Base-by-base conservation (phyloP, 306 rosid genomes). In the Rosa chinensis region DNA sequence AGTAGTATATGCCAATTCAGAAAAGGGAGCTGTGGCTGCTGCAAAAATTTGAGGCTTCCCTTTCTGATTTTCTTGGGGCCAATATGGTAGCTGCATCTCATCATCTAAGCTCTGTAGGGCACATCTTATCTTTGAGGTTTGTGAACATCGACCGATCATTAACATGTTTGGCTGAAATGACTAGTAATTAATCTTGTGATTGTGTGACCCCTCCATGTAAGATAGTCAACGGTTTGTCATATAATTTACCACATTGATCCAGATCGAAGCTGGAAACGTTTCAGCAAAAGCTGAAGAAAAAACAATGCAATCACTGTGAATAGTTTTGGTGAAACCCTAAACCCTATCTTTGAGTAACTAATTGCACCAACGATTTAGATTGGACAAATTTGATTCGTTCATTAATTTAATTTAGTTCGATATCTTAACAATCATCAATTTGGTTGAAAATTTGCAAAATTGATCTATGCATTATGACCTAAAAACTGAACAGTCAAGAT, bases 151-250 rank as follows among this genome's bases (percentile, higher is more conserved):
- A 62, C 7, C 13, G 8, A 25, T 62, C 18, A 35, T 64, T 32
- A 6, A 16, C 70, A 66, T 62, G 68, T 35, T 66, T 66, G 45
- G 70, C 17, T 17, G 28, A 5, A 39, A 16, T 66, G 45, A 9
- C 47, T 66, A 66, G 45, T 37, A 39, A 66, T 66, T 37, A 39
- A 66, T 66, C 23, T 37, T 35, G 47, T 66, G 70, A 35, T 66
- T 17, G 45, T 66, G 45, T 66, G 70, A 37, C 70, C 70, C 70
- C 70, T 66, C 70, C 21, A 66, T 35, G 20, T 66, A 66, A 66
- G 45, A 23, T 66, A 37, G 70, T 66, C 70, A 66, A 66, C 70
- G 44, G 4, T 5, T 66, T 35, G 70, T 66, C 70, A 16, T 66
- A 66, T 37, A 37, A 66, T 66, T 3, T 37, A 66, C 70, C 70